phyloP scores from a whole-genome alignment of 164 flowering plant genomes.

The Santalum album region DNA sequence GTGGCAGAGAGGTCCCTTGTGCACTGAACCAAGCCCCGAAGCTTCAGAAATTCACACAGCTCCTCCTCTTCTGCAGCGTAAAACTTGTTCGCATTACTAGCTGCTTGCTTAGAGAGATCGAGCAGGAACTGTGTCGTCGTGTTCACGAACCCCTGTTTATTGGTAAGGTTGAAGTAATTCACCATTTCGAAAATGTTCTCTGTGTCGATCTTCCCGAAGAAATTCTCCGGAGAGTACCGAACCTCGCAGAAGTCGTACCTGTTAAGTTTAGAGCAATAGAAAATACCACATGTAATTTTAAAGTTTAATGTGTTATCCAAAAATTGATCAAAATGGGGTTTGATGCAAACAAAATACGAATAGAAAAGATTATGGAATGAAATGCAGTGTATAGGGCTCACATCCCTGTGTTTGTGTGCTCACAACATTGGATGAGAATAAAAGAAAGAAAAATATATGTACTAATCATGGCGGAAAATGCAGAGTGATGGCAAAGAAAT shows the following conservation, averaged over 20 bases:
- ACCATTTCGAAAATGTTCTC: background rate
- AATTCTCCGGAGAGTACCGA: background rate
- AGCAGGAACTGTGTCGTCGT: background rate
- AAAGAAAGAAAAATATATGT: too few relatives aligned
- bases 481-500: too few relatives aligned
- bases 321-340: too few relatives aligned
- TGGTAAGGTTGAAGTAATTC: background rate
- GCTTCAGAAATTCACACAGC: background rate
- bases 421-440: too few relatives aligned
- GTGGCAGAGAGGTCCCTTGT: background rate
- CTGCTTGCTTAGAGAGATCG: background rate
- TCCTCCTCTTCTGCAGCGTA: background rate
- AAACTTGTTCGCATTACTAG: background rate
- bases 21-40: background rate
- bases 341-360: too few relatives aligned
- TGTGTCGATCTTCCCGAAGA: background rate
- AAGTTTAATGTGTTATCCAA: too few relatives aligned
- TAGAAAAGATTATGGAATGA: too few relatives aligned
- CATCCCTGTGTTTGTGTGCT: too few relatives aligned
- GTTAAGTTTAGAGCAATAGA: too few relatives aligned
- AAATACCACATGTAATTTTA: too few relatives aligned
- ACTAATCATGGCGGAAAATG: too few relatives aligned
- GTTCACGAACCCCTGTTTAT: background rate
- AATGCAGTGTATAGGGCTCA: too few relatives aligned
- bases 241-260: background rate